Evolutionary conservation across 495 filamentous ascomycete genomes (phyloP).

Genomic region (Xylaria grammica): DNA sequence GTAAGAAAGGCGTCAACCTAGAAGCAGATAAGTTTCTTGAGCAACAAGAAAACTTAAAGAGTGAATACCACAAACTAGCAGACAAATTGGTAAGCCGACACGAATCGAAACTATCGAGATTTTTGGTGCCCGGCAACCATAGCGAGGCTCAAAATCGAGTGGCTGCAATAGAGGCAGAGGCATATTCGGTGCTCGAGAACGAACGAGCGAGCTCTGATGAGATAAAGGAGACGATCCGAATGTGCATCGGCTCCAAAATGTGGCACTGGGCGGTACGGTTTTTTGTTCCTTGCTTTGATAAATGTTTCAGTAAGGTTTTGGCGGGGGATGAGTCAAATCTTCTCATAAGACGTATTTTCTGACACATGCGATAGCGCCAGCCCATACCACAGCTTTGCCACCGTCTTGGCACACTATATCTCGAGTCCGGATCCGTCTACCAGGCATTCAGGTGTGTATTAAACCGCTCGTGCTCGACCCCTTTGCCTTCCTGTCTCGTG

Average conservation of each 20-base stretch:
- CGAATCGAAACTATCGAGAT: neutral
- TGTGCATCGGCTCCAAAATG: constrained; percentile 19
- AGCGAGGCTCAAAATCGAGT: constrained; percentile 9
- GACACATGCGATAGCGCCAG: constrained; percentile 2
- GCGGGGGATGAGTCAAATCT: no score
- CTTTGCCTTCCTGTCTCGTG: no score
- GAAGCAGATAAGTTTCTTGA: constrained; percentile 2
- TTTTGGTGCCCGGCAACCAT: neutral
- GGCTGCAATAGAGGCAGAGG: constrained; percentile 16
- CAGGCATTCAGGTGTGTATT: no score
- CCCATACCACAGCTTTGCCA: constrained; percentile 18
- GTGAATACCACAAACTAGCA: constrained; percentile 4
- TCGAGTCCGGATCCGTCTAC: constrained; percentile 18
- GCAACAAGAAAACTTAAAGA: constrained; percentile 1
- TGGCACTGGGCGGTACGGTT: constrained; percentile 13
- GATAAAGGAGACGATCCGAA: constrained; percentile 3
- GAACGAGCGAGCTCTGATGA: constrained; percentile 1
- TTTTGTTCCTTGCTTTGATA: no score
- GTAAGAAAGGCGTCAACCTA: constrained; percentile 3
- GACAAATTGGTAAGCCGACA: constrained; percentile 12
- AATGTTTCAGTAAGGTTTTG: no score
- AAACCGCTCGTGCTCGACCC: no score
- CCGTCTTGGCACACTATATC: constrained; percentile 11
- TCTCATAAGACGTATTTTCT: neutral
- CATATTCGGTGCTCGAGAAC: constrained; percentile 8